Base-by-base conservation (phyloP, 441 rosid species). In the Populus trichocarpa region DNA sequence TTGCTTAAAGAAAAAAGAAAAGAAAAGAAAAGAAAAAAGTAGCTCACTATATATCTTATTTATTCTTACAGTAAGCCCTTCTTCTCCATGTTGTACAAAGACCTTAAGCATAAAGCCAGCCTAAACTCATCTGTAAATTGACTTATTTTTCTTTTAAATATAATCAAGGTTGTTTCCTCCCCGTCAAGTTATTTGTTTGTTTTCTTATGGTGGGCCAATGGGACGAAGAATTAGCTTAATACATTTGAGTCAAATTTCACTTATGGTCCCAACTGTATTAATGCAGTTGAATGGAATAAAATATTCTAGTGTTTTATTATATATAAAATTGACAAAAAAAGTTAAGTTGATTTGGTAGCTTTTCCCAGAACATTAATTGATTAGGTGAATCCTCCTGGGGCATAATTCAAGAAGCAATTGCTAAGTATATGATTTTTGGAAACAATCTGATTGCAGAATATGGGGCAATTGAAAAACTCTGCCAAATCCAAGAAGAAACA, bases 371-470 rank as follows among this genome's bases (percentile, higher is more conserved):
- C 69, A 46, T 40, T 18, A 28, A 30, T 75, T 20, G 11, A 20
- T 22, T 5, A 22, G 9, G 28, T 32, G n/a, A 32, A 53, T 64
- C 64, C 61, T 66, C 50, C 8, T 33, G 50, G 50, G 1, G 6
- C 5, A 23, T 71, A 57, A 74, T 64, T 57, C 63, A 63, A 14
- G 35, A 36, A 36, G 38, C 22, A 66, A 28, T 53, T 71, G 53
- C 64, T 16, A 22, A 63, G 28, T 71, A 32, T 68, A 69, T 77
- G 66, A 73, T 67, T 80, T 26, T 25, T 67, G 81, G 26, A n/a
- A 77, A 61, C 80, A 70, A 78, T 74, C 73, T 85, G 83, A 73
- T 74, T 77, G 71, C 87, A 90, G 93, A 89, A 88, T 69, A 89
- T 83, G 89, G 89, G 79, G 73, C 81, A 82, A 64, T 72, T 83